Conservation (phyloP, 495 filamentous ascomycete genomes). For the Glonium stellatum region DNA sequence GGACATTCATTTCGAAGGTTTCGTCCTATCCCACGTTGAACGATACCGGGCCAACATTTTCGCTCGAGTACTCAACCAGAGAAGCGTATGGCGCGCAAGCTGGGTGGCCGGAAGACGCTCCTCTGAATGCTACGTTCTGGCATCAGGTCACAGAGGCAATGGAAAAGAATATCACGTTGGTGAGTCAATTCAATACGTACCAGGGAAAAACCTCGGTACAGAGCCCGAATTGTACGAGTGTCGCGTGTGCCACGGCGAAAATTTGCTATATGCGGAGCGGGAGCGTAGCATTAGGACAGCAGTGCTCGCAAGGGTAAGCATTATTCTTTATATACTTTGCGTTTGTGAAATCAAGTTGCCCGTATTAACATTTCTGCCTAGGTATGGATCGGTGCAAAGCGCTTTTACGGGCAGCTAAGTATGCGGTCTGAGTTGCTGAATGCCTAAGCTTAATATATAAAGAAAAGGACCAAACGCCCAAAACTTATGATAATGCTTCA, state of each 20-base stretch:
- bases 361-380: no score
- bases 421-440: no score
- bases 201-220: conserved; percentile 48
- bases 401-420: no score
- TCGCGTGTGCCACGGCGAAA: conserved; percentile 47
- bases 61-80: conserved; percentile 52
- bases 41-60: conserved; percentile 25
- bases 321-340: background rate
- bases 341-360: no score
- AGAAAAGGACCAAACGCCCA: no score
- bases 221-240: conserved; percentile 47
- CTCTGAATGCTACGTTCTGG: conserved; percentile 54
- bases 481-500: no score
- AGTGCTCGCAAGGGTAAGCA: conserved; percentile 45
- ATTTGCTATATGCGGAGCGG: conserved; percentile 57
- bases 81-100: conserved; percentile 44
- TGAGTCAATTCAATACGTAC: conserved; percentile 45
- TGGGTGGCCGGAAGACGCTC: conserved; percentile 42
- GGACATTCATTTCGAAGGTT: conserved; percentile 36
- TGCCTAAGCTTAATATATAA: no score
- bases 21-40: conserved; percentile 13
- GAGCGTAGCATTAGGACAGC: conserved; percentile 44
- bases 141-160: conserved; percentile 53
- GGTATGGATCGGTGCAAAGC: no score
- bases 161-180: conserved; percentile 45